Conservation (phyloP, 2,329 filamentous ascomycete species). For the Trichophyton schoenleinii region DNA sequence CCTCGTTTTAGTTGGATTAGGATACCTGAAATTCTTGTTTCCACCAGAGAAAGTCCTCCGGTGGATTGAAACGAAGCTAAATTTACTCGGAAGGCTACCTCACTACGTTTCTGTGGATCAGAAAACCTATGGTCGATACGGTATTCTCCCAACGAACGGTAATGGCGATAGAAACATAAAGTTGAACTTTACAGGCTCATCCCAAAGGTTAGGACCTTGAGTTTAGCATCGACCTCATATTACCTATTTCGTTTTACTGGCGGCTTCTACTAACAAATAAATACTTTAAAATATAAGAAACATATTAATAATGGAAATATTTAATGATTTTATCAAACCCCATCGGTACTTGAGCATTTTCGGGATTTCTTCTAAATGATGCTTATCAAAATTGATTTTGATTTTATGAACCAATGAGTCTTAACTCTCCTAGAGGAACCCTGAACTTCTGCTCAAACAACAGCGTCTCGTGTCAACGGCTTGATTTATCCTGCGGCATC, state of each 20-base stretch:
- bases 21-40: slow-evolving; percentile 77
- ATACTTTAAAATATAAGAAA: not conserved
- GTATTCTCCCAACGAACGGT: slow-evolving; percentile 55
- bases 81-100: slow-evolving; percentile 68
- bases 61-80: slow-evolving; percentile 80
- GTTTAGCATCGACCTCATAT: not conserved
- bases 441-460: too few relatives aligned
- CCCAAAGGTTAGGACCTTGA: slow-evolving; percentile 59
- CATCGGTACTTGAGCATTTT: too few relatives aligned
- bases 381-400: too few relatives aligned
- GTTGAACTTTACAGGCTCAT: slow-evolving; percentile 49
- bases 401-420: too few relatives aligned
- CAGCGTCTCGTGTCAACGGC: too few relatives aligned
- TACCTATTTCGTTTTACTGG: not conserved
- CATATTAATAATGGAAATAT: too few relatives aligned
- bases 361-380: too few relatives aligned
- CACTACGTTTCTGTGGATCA: slow-evolving; percentile 92
- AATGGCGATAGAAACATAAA: slow-evolving; percentile 24
- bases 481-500: too few relatives aligned
- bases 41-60: slow-evolving; percentile 79
- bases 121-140: slow-evolving; percentile 88
- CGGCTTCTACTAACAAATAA: not conserved
- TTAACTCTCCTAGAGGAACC: too few relatives aligned
- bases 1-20: slow-evolving; percentile 55
- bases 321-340: too few relatives aligned